Base-by-base conservation (phyloP, 139 green algal genomes). In the Tetradesmus lagerheimii region DNA sequence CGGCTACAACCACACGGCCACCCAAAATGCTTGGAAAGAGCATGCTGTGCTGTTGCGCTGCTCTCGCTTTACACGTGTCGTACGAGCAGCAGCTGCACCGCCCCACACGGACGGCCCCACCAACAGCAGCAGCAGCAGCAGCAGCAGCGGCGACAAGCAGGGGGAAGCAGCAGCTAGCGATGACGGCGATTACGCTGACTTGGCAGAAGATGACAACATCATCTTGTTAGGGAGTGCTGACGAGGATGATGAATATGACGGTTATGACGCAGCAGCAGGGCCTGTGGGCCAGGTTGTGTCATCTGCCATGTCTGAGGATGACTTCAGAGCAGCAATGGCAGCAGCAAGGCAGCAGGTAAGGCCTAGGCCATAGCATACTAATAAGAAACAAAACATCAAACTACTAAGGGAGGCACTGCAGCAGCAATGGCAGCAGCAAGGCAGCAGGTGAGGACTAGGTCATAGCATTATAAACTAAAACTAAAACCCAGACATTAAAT, bases 271-370 rank as follows among this genome's bases (percentile, higher is more conserved):
- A 82, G 74, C 37, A 66, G 39, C 64, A 43, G 5, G 23, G 5
- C 11, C 29, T 31, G 80, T 4, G 31, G 80, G 80, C n/a, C 80
- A 50, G n/a, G 80, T 86, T 29, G 34, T 86, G 27, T 71, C 41
- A 4, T 45, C 27, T 43, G 45, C 64, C 47, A 86, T 86, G 80
- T 43, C 45, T 1, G 80, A 86, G 31, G 81, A 87, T 53, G 83
- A 88, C n/a, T 88, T 88, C 35, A 20, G 14, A 23, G 83, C 83
- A 37, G 83, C 83, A 18, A 88, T 88, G 83, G 64, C 83, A 43
- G 83, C 64, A 43, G 83, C 83, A 6, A 38, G 83, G 29, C n/a
- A 80, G 64, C n/a, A 80, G 62, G 57, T 71, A 23, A n/a, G 57
- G 45, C 45, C 45, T 18, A 12, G 45, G n/a, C n/a, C n/a, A n/a